Base-by-base conservation (phyloP, 345 rosid genomes). In the Brassica carinata region DNA sequence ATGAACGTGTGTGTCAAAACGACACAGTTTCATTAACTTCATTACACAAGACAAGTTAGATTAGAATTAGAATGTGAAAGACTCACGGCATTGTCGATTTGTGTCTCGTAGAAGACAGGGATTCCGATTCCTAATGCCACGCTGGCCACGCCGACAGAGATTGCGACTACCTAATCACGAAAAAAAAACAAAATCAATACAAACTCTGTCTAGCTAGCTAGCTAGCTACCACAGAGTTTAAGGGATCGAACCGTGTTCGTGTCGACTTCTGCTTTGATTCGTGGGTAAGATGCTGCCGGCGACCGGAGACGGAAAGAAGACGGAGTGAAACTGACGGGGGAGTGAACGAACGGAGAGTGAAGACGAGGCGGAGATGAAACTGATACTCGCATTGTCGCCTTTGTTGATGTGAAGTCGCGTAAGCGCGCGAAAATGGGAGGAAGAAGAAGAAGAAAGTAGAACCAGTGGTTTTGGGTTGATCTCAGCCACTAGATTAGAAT, bases 81-180 rank as follows among this genome's bases (percentile, higher is more conserved):
- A 77, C 91, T 87, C 59, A 93, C 99, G 26, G 98, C 93, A 85
- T 75, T 93, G 71, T 95, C 94, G 71, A 93, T 95, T 81, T 95
- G 97, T 6, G 84, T 72, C 71, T 95, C 97, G 79, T 95, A 91
- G 85, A 93, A 93, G 45, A 88, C 79, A 3, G 99, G 99, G 82
- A 93, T 83, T 66, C 97, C 98, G 8, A 93, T 91, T 63, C 98
- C 98, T 45, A 89, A 62, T 0, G 94, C 99, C 26, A 93, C 87
- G 76, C 99, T 96, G 18, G 77, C 96, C 6, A 93, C 2, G 18
- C 98, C 99, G 29, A 96, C 99, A 0, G 98, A 75, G 10, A 93
- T 79, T 17, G 98, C 97, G 23, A 93, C 84, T 59, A 96, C 81
- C 98, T 86, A 61, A 59, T 63, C 8, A 75, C 72, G 0, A 17